Evolutionary conservation across 768 basidiomycete species (phyloP).

Genomic region (Trametes sanguinea): DNA sequence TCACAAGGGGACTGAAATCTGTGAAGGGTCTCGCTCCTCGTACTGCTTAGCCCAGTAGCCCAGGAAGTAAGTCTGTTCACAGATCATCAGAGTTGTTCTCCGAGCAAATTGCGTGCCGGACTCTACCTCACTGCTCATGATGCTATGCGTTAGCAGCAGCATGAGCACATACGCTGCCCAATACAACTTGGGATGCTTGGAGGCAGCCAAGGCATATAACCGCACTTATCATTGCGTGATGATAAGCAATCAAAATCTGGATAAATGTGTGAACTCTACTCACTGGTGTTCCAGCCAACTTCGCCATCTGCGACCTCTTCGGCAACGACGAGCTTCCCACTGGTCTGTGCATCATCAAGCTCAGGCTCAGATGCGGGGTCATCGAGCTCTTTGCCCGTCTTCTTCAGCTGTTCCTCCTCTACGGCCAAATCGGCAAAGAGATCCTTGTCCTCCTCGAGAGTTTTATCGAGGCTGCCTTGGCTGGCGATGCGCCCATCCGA

Average conservation of each 20-base stretch:
- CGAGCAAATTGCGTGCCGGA: constrained; percentile 21
- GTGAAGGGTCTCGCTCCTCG: constrained; percentile 33
- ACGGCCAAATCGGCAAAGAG: constrained; percentile 32
- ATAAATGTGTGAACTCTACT: background rate
- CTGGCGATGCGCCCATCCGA: constrained; percentile 52
- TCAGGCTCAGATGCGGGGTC: constrained; percentile 17
- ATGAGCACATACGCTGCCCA: background rate
- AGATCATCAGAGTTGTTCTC: no score
- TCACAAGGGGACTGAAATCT: constrained; percentile 39
- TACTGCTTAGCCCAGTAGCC: constrained; percentile 51
- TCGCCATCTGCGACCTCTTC: constrained; percentile 67
- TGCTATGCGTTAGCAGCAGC: constrained; percentile 28
- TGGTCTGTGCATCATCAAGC: constrained; percentile 25
- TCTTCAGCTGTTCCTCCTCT: constrained; percentile 29
- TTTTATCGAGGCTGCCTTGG: constrained; percentile 52
- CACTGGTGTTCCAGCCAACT: constrained; percentile 49
- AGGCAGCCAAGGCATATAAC: constrained; percentile 27
- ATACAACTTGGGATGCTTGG: constrained; percentile 13
- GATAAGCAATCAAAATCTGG: background rate
- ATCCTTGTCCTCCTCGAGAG: constrained; percentile 43
- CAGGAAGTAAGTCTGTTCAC: constrained; percentile 41
- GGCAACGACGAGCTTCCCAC: constrained; percentile 62
- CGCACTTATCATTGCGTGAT: constrained; percentile 26
- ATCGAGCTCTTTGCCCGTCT: constrained; percentile 31
- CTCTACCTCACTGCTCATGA: constrained; percentile 13